Conservation (phyloP, 163 green algal species). For the Chlorella variabilis region DNA sequence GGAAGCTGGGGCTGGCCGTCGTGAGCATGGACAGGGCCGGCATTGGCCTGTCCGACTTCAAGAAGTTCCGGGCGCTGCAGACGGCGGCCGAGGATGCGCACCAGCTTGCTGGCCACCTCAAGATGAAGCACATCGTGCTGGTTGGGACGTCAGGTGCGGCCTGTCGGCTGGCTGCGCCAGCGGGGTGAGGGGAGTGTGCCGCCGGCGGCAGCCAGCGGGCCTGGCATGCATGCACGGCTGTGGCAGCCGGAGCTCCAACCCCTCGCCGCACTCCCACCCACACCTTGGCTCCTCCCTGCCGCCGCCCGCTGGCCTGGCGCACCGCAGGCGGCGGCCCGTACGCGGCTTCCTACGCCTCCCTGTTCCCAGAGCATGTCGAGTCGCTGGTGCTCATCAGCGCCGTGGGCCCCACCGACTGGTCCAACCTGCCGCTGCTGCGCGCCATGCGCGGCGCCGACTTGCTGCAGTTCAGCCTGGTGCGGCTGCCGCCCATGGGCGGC, state of each 20-base stretch:
- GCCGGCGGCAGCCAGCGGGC: too few relatives aligned
- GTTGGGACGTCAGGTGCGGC: slow-evolving; percentile 7
- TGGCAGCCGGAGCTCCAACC: too few relatives aligned
- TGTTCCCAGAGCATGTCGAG: not conserved
- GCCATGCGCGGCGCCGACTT: slow-evolving; percentile 5
- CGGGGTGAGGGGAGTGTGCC: too few relatives aligned
- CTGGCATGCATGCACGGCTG: too few relatives aligned
- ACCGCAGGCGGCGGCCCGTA: slow-evolving; percentile 30
- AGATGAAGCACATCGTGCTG: not conserved
- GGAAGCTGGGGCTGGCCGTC: not conserved
- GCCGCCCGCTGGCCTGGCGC: not conserved
- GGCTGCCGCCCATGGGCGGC: slow-evolving; percentile 11
- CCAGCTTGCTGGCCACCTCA: not conserved
- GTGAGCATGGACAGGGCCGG: not conserved
- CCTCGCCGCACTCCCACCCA: too few relatives aligned
- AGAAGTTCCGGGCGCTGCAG: not conserved
- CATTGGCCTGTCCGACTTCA: not conserved
- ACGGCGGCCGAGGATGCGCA: not conserved
- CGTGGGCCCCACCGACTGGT: slow-evolving; percentile 11
- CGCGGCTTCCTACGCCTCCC: slow-evolving; percentile 20
- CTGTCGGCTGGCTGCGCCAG: not conserved
- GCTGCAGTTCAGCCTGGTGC: slow-evolving; percentile 3
- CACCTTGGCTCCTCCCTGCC: not conserved
- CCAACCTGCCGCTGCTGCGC: slow-evolving; percentile 17
- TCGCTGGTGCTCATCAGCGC: slow-evolving; percentile 3